phyloP scores from a whole-genome alignment of 352 stramenopile species.

The Phytophthora uliginosa region DNA sequence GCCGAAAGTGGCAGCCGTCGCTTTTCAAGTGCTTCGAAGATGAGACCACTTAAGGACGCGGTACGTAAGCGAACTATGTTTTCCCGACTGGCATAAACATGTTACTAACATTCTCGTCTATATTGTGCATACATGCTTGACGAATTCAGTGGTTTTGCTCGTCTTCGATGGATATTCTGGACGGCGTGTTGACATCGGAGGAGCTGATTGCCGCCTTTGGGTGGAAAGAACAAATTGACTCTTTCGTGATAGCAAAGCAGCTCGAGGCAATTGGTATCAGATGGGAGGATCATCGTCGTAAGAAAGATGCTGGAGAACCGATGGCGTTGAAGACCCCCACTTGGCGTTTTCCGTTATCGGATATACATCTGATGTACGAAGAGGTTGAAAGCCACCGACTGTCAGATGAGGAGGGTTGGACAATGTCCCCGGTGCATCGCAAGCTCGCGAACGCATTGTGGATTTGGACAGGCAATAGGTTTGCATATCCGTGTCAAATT shows the following conservation, averaged over 20 bases:
- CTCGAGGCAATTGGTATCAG: conserved; percentile 54
- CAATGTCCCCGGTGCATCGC: conserved; percentile 38
- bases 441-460: conserved; percentile 57
- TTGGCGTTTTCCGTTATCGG: conserved; percentile 51
- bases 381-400: conserved; percentile 50
- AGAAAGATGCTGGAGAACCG: conserved; percentile 5
- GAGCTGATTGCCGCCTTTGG: conserved; percentile 65
- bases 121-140: conserved; percentile 10
- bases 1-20: conserved; percentile 6
- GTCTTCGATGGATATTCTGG: conserved; percentile 56
- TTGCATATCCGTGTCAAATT: conserved; percentile 63
- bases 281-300: conserved; percentile 38
- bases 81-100: conserved; percentile 5
- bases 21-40: conserved; percentile 53
- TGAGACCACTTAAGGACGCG: conserved; percentile 63
- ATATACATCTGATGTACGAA: conserved; percentile 71
- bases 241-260: conserved; percentile 59
- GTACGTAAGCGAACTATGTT: conserved; percentile 41
- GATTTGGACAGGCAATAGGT: conserved; percentile 79
- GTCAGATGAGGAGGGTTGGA: conserved; percentile 41
- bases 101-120: conserved; percentile 15
- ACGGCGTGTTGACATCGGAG: conserved; percentile 64
- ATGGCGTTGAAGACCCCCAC: not conserved
- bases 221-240: conserved; percentile 56
- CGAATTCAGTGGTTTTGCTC: conserved; percentile 73